phyloP scores from a whole-genome alignment of 192 early-diverging fungal genomes.

The Umbelopsis sp. region DNA sequence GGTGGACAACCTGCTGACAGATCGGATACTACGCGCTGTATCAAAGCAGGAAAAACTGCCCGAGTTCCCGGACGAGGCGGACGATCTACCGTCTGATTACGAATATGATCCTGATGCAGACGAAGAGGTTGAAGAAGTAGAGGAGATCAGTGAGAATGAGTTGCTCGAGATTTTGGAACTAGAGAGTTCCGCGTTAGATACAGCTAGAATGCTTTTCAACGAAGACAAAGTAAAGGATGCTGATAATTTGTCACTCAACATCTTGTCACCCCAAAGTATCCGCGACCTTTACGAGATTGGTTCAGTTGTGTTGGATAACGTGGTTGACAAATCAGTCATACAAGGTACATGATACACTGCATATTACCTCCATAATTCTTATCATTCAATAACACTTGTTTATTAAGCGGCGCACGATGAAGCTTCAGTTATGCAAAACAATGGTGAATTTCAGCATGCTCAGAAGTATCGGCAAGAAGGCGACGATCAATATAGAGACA shows the following conservation, averaged over 20 bases:
- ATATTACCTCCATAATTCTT: not conserved
- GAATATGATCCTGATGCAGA: slow-evolving; percentile 52
- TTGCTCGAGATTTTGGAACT: slow-evolving; percentile 46
- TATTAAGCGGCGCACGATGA: slow-evolving; percentile 29
- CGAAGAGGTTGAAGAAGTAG: slow-evolving; percentile 48
- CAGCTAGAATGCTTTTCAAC: slow-evolving; percentile 51
- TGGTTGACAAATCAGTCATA: slow-evolving; percentile 40
- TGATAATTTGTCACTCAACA: slow-evolving; percentile 27
- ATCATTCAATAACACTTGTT: not conserved
- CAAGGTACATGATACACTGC: slow-evolving; percentile 24
- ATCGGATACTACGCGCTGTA: not conserved
- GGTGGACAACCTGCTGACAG: slow-evolving; percentile 2
- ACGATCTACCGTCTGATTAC: slow-evolving; percentile 54
- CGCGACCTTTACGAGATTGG: slow-evolving; percentile 49
- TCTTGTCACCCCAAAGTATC: slow-evolving; percentile 35
- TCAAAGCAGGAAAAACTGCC: slow-evolving; percentile 30
- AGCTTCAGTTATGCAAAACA: slow-evolving; percentile 38
- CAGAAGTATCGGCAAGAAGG: slow-evolving; percentile 39
- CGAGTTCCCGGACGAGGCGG: slow-evolving; percentile 54
- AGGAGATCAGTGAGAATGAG: slow-evolving; percentile 56
- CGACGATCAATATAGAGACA: slow-evolving; percentile 50
- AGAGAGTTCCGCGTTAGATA: slow-evolving; percentile 40
- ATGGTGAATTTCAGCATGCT: slow-evolving; percentile 45
- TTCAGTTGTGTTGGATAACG: slow-evolving; percentile 42
- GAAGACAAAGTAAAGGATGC: slow-evolving; percentile 15